Evolutionary conservation across 2,329 filamentous ascomycete genomes (phyloP), one percentile per base, ranked within the genome.

Genomic region (Exophiala sp.): DNA sequence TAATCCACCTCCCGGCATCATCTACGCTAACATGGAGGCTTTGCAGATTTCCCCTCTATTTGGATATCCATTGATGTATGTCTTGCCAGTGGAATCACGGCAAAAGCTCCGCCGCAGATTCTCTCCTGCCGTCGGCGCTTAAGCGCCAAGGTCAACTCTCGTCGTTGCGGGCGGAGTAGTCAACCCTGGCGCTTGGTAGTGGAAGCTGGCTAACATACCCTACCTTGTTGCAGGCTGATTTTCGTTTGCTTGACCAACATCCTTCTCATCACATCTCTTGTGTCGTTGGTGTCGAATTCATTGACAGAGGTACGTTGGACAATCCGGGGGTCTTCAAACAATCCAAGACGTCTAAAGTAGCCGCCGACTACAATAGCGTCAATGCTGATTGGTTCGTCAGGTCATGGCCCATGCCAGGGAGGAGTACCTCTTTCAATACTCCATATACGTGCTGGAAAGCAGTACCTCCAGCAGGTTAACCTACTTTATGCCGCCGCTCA

Each of bases 181-280:
- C 45, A 44, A 40, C 55, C 45, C 34, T 13, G 27, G 44, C 48
- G 44, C 47, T 41, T 43, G 43, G 21, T 3, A 16, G 30, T 23
- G 16, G 8, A 9, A 24, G 23, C 30, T 27, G n/a, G 50, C 58
- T 60, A 48, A 60, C 49, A 22, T 45, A 11, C 35, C 37, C 19
- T 39, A 13, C 38, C 29, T 45, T 23, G 14, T 21, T n/a, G 19
- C 57, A 72, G 69, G 77, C 67, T 82, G 46, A 68, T 80, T 48
- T 82, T 82, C 55, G 73, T 81, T 35, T 75, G 73, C 48, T 68
- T 82, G 66, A 82, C 78, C 44, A 81, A 81, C 57, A 76, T 82
- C 42, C 66, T 82, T 14, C 68, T 82, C 49, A 74, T 82, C 52
- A 80, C 78, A 24, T 79, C 76, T 23, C 65, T 81, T 56, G 78